These are phyloP conservation scores for Raffaelea albimanens DNA, from an alignment of 2,329 filamentous ascomycete genomes.

Conservation along the genomic window DNA sequence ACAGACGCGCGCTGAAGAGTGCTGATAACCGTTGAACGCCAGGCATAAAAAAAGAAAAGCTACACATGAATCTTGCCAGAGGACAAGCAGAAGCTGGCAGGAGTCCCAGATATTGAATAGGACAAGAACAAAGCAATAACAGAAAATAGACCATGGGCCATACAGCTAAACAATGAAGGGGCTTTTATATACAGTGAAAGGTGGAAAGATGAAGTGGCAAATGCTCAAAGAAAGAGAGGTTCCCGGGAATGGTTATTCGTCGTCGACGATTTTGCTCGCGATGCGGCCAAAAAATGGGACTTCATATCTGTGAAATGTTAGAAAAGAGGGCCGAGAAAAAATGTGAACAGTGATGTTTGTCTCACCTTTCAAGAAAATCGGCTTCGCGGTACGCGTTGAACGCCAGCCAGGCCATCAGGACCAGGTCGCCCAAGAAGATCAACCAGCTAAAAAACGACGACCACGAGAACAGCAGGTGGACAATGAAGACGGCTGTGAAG, in stretches of 20 bases:
- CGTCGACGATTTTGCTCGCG: conserved; percentile 83
- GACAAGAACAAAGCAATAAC: not conserved
- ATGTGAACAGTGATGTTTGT: not conserved
- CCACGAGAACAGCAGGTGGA: conserved; percentile 84
- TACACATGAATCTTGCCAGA: too few relatives aligned
- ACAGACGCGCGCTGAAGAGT: too few relatives aligned
- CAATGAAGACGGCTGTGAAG: conserved; percentile 63
- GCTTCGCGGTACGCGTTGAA: conserved; percentile 78
- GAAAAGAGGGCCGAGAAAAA: not conserved
- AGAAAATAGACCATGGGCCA: not conserved
- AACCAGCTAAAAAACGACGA: conserved; percentile 76
- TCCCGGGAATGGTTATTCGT: conserved; percentile 42
- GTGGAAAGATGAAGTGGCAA: not conserved
- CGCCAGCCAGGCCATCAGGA: conserved; percentile 66
- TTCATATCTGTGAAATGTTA: conserved; percentile 54
- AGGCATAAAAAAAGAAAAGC: too few relatives aligned
- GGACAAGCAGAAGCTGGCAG: too few relatives aligned
- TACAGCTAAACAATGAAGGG: not conserved
- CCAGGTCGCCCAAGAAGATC: conserved; percentile 66
- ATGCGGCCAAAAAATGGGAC: conserved; percentile 77
- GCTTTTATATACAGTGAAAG: not conserved
- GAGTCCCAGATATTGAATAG: not conserved
- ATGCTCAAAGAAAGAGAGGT: too few relatives aligned
- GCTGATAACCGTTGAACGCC: too few relatives aligned
- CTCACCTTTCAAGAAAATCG: conserved; percentile 52